A percentile compares a stretch with the other conserved stretches of the same genome.
Conservation (phyloP, 23 red algal genomes). For the Rhodosorus marinus region DNA sequence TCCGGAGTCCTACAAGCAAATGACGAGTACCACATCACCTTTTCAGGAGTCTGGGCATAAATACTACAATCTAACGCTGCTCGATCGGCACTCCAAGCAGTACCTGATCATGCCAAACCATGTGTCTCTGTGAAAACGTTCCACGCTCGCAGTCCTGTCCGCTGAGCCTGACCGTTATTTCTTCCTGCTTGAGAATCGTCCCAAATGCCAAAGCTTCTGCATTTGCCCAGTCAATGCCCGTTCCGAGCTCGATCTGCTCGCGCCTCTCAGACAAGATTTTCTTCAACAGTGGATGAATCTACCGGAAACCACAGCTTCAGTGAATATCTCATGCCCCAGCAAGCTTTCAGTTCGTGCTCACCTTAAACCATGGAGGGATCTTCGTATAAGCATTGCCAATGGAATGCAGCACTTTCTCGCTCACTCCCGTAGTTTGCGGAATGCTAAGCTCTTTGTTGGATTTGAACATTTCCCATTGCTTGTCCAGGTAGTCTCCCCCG, state of each 20-base stretch:
- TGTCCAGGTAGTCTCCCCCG: slow-evolving; percentile 74
- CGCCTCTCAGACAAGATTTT: slow-evolving; percentile 61
- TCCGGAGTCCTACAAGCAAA: too few relatives aligned
- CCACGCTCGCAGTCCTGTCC: slow-evolving; percentile 97
- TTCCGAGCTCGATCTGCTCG: slow-evolving; percentile 54
- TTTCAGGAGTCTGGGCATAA: too few relatives aligned
- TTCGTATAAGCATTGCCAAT: slow-evolving; percentile 45
- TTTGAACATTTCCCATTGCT: slow-evolving; percentile 94
- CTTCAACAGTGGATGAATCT: slow-evolving; percentile 62
- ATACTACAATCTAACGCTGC: neutral
- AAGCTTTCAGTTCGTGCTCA: too few relatives aligned
- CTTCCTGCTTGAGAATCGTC: slow-evolving; percentile 58
- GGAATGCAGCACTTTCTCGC: slow-evolving; percentile 31
- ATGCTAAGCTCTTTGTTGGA: slow-evolving; percentile 28
- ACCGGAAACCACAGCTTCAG: neutral
- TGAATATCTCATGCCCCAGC: neutral
- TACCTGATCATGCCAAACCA: slow-evolving; percentile 77
- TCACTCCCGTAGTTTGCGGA: slow-evolving; percentile 56
- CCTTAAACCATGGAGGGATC: slow-evolving; percentile 63
- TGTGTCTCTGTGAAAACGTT: slow-evolving; percentile 92
- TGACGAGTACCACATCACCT: too few relatives aligned
- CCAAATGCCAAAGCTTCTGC: slow-evolving; percentile 88
- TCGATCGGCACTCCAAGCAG: slow-evolving; percentile 3
- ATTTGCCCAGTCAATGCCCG: slow-evolving; percentile 83
- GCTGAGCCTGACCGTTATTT: slow-evolving; percentile 66